Evolutionary conservation across 108 stramenopile species (phyloP).

Genomic region (Nitzschia sp.): DNA sequence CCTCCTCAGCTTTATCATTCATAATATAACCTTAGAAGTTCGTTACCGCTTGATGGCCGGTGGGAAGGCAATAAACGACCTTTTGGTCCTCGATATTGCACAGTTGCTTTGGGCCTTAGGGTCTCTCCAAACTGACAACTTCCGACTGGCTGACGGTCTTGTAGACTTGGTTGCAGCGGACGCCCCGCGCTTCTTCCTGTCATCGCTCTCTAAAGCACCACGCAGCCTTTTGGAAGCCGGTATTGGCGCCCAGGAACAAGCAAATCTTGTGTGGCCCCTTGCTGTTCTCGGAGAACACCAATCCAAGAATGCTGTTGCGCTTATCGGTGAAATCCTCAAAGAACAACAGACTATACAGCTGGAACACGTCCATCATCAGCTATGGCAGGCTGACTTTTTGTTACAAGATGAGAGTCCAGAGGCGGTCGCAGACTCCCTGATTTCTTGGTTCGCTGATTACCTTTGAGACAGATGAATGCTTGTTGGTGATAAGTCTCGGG

Average conservation of each 20-base stretch:
- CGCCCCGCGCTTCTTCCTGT: constrained; percentile 45
- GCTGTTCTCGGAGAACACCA: constrained; percentile 70
- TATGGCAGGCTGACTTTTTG: constrained; percentile 83
- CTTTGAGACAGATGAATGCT: constrained; percentile 65
- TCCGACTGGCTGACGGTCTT: constrained; percentile 58
- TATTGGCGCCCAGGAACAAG: constrained; percentile 78
- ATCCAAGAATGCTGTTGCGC: constrained; percentile 36
- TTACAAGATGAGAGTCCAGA: constrained; percentile 67
- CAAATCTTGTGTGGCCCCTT: constrained; percentile 83
- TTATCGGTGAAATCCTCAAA: constrained; percentile 63
- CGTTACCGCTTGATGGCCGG: constrained; percentile 10
- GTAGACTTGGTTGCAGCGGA: constrained; percentile 52
- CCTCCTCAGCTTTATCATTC: too few species aligned
- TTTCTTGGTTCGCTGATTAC: constrained; percentile 58
- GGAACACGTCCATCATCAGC: constrained; percentile 85
- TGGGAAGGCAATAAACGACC: background rate
- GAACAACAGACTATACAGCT: constrained; percentile 63
- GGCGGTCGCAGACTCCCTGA: constrained; percentile 53
- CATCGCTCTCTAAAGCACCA: constrained; percentile 8
- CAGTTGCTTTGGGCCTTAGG: constrained; percentile 81
- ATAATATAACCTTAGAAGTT: too few species aligned
- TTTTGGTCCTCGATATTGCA: constrained; percentile 63
- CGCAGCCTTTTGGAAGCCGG: constrained; percentile 30
- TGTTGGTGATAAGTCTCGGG: constrained; percentile 70
- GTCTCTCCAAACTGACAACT: constrained; percentile 72